Evolutionary conservation across 306 rosid genomes (phyloP).

Genomic region (Medicago ruthenica): DNA sequence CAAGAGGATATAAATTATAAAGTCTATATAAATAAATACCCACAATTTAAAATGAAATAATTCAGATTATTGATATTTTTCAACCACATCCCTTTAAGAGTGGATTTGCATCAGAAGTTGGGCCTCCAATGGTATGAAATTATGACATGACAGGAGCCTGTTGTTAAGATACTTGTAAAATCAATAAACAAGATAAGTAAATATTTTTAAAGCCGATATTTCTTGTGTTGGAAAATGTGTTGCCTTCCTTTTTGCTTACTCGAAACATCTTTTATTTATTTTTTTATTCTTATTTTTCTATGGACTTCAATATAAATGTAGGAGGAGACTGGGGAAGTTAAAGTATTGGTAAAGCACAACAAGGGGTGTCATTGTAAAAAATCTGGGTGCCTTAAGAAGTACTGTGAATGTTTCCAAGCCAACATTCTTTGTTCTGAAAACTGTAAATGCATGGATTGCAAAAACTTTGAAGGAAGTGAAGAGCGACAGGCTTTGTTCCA

Average conservation of each 20-base stretch:
- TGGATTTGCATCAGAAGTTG: conserved; percentile 25
- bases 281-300: conserved; percentile 31
- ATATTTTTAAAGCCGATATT: not conserved
- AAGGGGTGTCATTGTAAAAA: conserved; percentile 99
- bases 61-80: conserved; percentile 20
- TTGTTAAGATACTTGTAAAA: conserved; percentile 17
- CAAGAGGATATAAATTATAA: conserved; percentile 6
- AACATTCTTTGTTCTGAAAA: conserved; percentile 99
- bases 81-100: not conserved
- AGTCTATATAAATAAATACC: not conserved
- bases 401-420: conserved; percentile 99
- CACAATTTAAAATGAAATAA: conserved; percentile 20
- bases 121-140: conserved; percentile 24
- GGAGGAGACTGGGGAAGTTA: conserved; percentile 95
- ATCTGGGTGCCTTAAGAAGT: conserved; percentile 98
- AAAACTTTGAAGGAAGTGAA: conserved; percentile 99
- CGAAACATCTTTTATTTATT: conserved; percentile 2
- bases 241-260: conserved; percentile 8
- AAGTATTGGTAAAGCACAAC: conserved; percentile 91
- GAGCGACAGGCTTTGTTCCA: conserved; percentile 97
- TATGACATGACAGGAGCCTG: conserved; percentile 25
- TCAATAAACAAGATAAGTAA: not conserved
- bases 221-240: conserved; percentile 18
- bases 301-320: conserved; percentile 50
- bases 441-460: conserved; percentile 99